Evolutionary conservation across 108 stramenopile species (phyloP).

Genomic region (Nitzschia inconspicua): DNA sequence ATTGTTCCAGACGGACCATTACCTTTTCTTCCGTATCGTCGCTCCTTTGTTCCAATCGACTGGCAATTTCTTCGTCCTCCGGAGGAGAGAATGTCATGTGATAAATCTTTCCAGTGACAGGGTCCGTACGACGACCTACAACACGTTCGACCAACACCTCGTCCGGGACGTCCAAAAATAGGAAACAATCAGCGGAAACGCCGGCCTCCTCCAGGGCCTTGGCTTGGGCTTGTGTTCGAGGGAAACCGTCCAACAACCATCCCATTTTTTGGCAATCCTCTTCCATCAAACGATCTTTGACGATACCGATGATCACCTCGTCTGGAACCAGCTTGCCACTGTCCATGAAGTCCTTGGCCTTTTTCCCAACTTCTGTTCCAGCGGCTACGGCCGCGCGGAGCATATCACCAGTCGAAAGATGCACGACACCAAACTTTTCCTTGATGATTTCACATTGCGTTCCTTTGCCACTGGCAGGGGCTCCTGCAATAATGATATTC

Average conservation of each 20-base stretch:
- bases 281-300: slow-evolving; percentile 82
- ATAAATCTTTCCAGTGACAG: slow-evolving; percentile 94
- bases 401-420: slow-evolving; percentile 89
- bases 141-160: slow-evolving; percentile 92
- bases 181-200: slow-evolving; percentile 81
- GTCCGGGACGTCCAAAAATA: slow-evolving; percentile 94
- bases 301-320: slow-evolving; percentile 92
- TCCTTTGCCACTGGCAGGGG: slow-evolving; percentile 86
- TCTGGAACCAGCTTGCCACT: slow-evolving; percentile 94
- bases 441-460: slow-evolving; percentile 83
- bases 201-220: slow-evolving; percentile 84
- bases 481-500: slow-evolving; percentile 81
- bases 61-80: slow-evolving; percentile 64
- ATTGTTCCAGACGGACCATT: slow-evolving; percentile 82
- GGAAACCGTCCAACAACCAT: slow-evolving; percentile 98
- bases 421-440: slow-evolving; percentile 70
- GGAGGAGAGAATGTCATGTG: slow-evolving; percentile 94
- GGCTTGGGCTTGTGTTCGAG: slow-evolving; percentile 93
- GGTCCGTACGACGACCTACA: slow-evolving; percentile 93
- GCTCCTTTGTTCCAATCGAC: slow-evolving; percentile 79
- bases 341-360: slow-evolving; percentile 90
- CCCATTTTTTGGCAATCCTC: slow-evolving; percentile 81
- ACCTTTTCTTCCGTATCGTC: slow-evolving; percentile 99
- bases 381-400: slow-evolving; percentile 63
- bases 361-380: slow-evolving; percentile 49